Evolutionary conservation across 768 basidiomycete genomes (phyloP).

Genomic region (Suillus hirtellus): DNA sequence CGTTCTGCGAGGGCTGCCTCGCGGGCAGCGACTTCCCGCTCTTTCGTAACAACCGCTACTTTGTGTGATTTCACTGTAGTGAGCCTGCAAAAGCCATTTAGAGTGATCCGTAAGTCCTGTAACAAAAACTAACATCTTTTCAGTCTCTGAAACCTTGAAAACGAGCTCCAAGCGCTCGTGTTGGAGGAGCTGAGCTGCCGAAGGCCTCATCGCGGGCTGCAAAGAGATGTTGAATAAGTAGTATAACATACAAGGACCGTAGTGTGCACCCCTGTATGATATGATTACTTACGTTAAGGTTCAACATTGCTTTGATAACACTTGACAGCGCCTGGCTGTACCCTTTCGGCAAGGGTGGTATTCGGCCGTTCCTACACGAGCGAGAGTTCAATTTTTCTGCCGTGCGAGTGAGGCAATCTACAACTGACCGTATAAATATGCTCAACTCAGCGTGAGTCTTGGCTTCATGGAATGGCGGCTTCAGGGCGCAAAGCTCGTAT

Average conservation of each 20-base stretch:
- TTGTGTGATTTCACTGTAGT: conserved; percentile 65
- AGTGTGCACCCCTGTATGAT: not conserved
- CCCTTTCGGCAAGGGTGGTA: conserved; percentile 83
- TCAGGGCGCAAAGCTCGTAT: conserved; percentile 92
- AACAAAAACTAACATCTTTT: conserved; percentile 61
- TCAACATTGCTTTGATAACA: conserved; percentile 88
- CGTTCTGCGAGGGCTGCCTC: conserved; percentile 56
- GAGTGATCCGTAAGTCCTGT: not conserved
- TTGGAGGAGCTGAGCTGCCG: conserved; percentile 76
- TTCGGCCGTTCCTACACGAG: conserved; percentile 72
- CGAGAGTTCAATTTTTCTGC: not conserved
- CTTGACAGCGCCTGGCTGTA: conserved; percentile 72
- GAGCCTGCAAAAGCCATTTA: conserved; percentile 43
- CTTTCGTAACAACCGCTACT: conserved; percentile 51
- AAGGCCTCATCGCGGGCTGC: conserved; percentile 86
- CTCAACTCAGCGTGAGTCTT: conserved; percentile 87
- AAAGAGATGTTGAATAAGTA: not conserved
- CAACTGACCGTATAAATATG: conserved; percentile 70
- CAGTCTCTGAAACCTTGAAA: conserved; percentile 71
- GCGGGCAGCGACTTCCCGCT: conserved; percentile 61
- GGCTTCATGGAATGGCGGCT: conserved; percentile 92
- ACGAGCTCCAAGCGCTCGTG: conserved; percentile 75
- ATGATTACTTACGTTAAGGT: conserved; percentile 61
- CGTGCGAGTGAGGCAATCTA: not conserved
- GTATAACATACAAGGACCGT: conserved; percentile 12